phyloP scores from a whole-genome alignment of 306 rosid species.

The Erythrophleum fordii region DNA sequence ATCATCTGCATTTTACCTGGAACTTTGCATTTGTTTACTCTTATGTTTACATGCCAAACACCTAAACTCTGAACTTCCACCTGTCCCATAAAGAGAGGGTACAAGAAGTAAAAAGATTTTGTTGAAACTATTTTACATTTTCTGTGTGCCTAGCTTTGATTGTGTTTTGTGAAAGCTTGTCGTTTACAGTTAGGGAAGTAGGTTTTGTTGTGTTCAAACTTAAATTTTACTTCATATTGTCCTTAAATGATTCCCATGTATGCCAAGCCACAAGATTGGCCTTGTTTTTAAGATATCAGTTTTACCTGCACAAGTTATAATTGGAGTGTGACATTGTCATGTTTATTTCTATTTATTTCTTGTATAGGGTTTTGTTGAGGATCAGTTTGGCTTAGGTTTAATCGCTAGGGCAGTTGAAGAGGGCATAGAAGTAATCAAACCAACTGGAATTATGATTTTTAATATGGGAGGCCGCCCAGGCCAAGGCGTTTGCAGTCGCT shows the following conservation, averaged over 20 bases:
- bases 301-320: conserved; percentile 21
- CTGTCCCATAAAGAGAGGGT: not conserved
- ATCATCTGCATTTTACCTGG: conserved; percentile 12
- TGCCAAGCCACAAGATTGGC: conserved; percentile 28
- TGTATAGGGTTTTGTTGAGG: conserved; percentile 94
- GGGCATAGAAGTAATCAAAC: conserved; percentile 89
- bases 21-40: conserved; percentile 17
- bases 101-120: conserved; percentile 1
- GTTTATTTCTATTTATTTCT: conserved; percentile 34
- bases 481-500: conserved; percentile 85
- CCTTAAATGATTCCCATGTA: conserved; percentile 17
- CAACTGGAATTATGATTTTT: conserved; percentile 91
- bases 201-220: not conserved
- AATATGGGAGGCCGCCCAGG: conserved; percentile 99
- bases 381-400: conserved; percentile 95
- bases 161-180: conserved; percentile 13
- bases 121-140: conserved; percentile 7
- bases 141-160: conserved; percentile 13
- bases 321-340: conserved; percentile 19
- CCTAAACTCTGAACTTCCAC: conserved; percentile 15
- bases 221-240: conserved; percentile 21
- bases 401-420: conserved; percentile 99
- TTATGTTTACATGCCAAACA: conserved; percentile 20
- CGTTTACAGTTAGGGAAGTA: conserved; percentile 9
- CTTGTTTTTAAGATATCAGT: conserved; percentile 9